phyloP scores from a whole-genome alignment of 1,139 yeast species.

The Taphrina sp. region DNA sequence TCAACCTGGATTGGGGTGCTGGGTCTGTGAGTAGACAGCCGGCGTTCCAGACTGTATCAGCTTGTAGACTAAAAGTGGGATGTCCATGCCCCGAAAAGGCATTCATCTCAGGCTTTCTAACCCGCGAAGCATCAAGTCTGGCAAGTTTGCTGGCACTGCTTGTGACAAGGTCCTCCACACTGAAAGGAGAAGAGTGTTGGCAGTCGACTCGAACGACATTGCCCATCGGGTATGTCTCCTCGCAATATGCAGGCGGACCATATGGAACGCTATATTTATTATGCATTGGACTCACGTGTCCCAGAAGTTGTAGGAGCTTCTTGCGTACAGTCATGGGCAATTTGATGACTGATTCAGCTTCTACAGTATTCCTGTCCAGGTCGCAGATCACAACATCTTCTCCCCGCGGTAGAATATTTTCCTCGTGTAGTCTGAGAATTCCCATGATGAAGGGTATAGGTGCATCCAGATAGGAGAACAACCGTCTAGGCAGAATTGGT shows the following conservation, averaged over 20 bases:
- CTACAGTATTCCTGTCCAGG: constrained; percentile 33
- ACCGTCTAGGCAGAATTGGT: constrained; percentile 37
- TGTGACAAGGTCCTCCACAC: no score
- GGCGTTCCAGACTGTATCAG: no score
- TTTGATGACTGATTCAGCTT: constrained; percentile 27
- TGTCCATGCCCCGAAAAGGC: no score
- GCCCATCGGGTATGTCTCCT: constrained; percentile 34
- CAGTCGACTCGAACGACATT: constrained; percentile 7
- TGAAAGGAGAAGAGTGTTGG: constrained; percentile 1
- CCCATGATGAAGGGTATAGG: constrained; percentile 38
- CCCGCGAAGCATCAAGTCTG: no score
- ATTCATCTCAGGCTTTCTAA: no score
- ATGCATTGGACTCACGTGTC: constrained; percentile 35
- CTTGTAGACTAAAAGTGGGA: no score
- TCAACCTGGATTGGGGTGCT: no score
- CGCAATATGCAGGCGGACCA: constrained; percentile 36
- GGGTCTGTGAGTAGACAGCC: no score
- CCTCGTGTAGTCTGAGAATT: constrained; percentile 15
- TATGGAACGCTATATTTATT: constrained; percentile 29
- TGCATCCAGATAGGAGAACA: constrained; percentile 36
- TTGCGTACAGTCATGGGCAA: constrained; percentile 34
- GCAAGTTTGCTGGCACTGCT: no score
- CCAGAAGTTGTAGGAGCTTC: constrained; percentile 32
- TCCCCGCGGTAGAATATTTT: constrained; percentile 29
- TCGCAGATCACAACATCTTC: constrained; percentile 37